A percentile compares a stretch with the other conserved stretches of the same genome.
These are phyloP conservation scores for Agaricus subrufescens DNA, from an alignment of 768 basidiomycete species.

Conservation along the genomic window DNA sequence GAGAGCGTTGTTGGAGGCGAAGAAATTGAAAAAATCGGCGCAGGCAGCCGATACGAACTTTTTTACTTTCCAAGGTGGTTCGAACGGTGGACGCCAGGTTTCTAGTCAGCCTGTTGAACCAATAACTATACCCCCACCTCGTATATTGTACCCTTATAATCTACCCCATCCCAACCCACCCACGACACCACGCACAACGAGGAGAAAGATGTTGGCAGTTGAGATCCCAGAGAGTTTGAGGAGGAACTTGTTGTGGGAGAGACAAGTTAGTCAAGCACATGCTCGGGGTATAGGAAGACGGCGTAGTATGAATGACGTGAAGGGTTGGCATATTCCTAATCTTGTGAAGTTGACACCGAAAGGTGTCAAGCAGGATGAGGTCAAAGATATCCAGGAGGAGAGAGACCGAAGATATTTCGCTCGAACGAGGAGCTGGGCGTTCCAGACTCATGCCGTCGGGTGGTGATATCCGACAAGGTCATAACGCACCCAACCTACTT, in stretches of 20 bases:
- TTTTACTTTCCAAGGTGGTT: constrained; percentile 9
- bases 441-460: constrained; percentile 61
- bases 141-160: constrained; percentile 62
- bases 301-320: constrained; percentile 24
- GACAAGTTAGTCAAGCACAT: constrained; percentile 56
- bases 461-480: constrained; percentile 35
- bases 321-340: constrained; percentile 29
- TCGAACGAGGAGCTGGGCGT: constrained; percentile 63
- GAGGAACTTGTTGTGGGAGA: constrained; percentile 77
- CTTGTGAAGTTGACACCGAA: constrained; percentile 39
- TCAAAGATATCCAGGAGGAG: constrained; percentile 28
- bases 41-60: constrained; percentile 7
- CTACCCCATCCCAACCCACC: constrained; percentile 61
- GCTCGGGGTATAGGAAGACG: constrained; percentile 30
- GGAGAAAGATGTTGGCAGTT: constrained; percentile 76
- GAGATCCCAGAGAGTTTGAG: constrained; percentile 85
- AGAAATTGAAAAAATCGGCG: constrained; percentile 31
- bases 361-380: constrained; percentile 17
- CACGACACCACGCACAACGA: constrained; percentile 81
- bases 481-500: background rate
- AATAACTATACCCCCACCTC: constrained; percentile 44
- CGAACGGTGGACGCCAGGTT: constrained; percentile 5
- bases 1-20: constrained; percentile 45
- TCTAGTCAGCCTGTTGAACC: constrained; percentile 19
- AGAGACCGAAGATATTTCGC: constrained; percentile 42